Evolutionary conservation across 495 filamentous ascomycete genomes (phyloP).

Genomic region (Trichoderma erinaceum): DNA sequence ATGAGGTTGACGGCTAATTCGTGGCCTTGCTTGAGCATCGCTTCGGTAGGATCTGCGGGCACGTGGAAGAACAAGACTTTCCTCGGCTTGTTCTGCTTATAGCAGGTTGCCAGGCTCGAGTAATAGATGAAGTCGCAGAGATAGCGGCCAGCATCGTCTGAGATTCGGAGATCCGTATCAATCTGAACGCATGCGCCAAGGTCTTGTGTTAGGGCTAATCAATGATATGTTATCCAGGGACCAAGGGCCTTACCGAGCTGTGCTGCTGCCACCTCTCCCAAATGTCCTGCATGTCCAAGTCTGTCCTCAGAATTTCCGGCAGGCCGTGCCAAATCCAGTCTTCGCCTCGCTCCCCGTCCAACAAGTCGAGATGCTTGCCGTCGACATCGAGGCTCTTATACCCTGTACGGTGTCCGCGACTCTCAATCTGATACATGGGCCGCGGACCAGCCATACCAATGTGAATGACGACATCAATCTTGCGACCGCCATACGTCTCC

Average conservation of each 20-base stretch:
- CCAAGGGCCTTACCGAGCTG: slow-evolving; percentile 27
- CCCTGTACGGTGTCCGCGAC: slow-evolving; percentile 64
- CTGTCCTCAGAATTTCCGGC: slow-evolving; percentile 42
- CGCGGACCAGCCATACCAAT: slow-evolving; percentile 76
- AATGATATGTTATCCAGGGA: background rate
- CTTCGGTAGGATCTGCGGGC: slow-evolving; percentile 52
- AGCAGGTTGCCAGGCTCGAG: slow-evolving; percentile 57
- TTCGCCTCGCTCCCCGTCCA: slow-evolving; percentile 31
- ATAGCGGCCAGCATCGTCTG: slow-evolving; percentile 72
- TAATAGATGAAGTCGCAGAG: slow-evolving; percentile 87
- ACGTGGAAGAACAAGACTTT: slow-evolving; percentile 77
- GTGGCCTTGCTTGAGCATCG: slow-evolving; percentile 52
- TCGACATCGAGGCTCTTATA: slow-evolving; percentile 66
- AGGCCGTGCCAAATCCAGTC: slow-evolving; percentile 42
- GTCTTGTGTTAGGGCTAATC: background rate
- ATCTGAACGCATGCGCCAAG: slow-evolving; percentile 18
- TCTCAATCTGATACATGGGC: slow-evolving; percentile 62
- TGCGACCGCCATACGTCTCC: slow-evolving; percentile 28
- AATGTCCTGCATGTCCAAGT: slow-evolving; percentile 49
- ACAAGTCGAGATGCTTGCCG: slow-evolving; percentile 49
- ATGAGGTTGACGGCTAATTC: slow-evolving; percentile 64
- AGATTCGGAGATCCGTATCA: slow-evolving; percentile 54
- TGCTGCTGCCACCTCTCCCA: slow-evolving; percentile 47
- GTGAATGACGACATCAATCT: slow-evolving; percentile 63
- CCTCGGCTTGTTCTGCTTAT: slow-evolving; percentile 42